Percentiles rank a stretch among this genome's conserved stretches.
Evolutionary conservation across 164 flowering plant species (phyloP).

Genomic region (Buxus sempervirens): DNA sequence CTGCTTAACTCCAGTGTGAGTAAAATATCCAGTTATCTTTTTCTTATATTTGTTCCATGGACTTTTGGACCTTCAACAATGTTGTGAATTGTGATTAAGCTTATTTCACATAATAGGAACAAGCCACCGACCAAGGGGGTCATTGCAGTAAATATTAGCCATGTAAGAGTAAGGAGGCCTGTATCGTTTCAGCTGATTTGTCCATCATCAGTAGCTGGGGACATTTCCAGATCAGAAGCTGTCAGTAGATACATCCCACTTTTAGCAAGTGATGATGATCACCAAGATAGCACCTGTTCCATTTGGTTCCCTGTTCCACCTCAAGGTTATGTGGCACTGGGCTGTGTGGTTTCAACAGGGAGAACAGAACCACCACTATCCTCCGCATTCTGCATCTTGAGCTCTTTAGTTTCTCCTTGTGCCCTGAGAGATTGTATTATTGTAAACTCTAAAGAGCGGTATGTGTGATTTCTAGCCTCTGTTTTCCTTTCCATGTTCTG

Average conservation of each 20-base stretch:
- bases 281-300: constrained; percentile 45
- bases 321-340: constrained; percentile 84
- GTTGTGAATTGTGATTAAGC: constrained; percentile 1
- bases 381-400: constrained; percentile 67
- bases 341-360: constrained; percentile 87
- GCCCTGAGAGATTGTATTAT: constrained; percentile 73
- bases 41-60: not conserved
- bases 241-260: constrained; percentile 1
- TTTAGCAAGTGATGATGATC: constrained; percentile 6
- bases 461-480: constrained; percentile 24
- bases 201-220: constrained; percentile 38
- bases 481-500: constrained; percentile 8
- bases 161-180: constrained; percentile 77
- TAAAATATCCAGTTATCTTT: constrained; percentile 8
- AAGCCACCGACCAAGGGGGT: constrained; percentile 96
- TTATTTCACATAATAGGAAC: constrained; percentile 48
- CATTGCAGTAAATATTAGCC: constrained; percentile 71
- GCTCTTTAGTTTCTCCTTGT: constrained; percentile 81
- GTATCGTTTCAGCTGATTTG: constrained; percentile 69
- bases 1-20: constrained; percentile 93
- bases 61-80: not conserved
- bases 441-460: constrained; percentile 42
- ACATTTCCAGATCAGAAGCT: constrained; percentile 18
- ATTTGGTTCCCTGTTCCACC: constrained; percentile 97
- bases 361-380: constrained; percentile 60